Conservation (phyloP, 805 yeast species). For the Jamesozyma hellenica region DNA sequence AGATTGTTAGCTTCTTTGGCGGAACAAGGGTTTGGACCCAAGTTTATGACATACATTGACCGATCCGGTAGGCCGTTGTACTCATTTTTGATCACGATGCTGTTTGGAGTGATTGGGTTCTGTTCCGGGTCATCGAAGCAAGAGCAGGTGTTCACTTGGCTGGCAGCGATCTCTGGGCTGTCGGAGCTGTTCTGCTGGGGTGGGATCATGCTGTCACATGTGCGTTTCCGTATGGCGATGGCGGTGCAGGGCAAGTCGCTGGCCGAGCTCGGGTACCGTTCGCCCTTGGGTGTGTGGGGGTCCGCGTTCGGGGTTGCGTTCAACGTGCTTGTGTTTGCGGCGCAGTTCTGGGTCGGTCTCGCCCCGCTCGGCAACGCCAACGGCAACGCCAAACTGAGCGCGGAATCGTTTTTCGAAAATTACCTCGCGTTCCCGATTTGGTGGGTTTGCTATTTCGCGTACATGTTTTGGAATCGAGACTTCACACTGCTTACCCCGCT, state of each 20-base stretch:
- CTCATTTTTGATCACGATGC: slow-evolving; percentile 40
- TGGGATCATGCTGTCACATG: slow-evolving; percentile 42
- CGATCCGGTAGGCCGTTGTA: slow-evolving; percentile 50
- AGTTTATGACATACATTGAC: slow-evolving; percentile 42
- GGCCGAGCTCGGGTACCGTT: slow-evolving; percentile 40
- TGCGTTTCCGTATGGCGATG: slow-evolving; percentile 47
- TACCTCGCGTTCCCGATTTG: slow-evolving; percentile 44
- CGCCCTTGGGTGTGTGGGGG: slow-evolving; percentile 41
- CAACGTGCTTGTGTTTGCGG: slow-evolving; percentile 40
- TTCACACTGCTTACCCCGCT: slow-evolving; percentile 28
- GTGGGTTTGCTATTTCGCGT: slow-evolving; percentile 37
- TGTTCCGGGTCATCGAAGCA: slow-evolving; percentile 46
- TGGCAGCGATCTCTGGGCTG: slow-evolving; percentile 50
- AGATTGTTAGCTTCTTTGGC: slow-evolving; percentile 62
- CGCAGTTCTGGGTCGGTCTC: slow-evolving; percentile 57
- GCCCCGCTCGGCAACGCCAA: slow-evolving; percentile 51
- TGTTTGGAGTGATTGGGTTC: slow-evolving; percentile 51
- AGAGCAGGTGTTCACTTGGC: slow-evolving; percentile 50
- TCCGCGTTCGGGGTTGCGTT: slow-evolving; percentile 42
- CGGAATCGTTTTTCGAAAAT: slow-evolving; percentile 39
- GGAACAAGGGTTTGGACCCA: slow-evolving; percentile 62
- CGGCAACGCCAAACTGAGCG: slow-evolving; percentile 27
- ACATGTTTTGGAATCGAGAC: slow-evolving; percentile 38
- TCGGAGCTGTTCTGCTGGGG: slow-evolving; percentile 53
- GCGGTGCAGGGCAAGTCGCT: slow-evolving; percentile 39